Conservation (phyloP, 2,329 filamentous ascomycete genomes). For the Ilyonectria robusta region DNA sequence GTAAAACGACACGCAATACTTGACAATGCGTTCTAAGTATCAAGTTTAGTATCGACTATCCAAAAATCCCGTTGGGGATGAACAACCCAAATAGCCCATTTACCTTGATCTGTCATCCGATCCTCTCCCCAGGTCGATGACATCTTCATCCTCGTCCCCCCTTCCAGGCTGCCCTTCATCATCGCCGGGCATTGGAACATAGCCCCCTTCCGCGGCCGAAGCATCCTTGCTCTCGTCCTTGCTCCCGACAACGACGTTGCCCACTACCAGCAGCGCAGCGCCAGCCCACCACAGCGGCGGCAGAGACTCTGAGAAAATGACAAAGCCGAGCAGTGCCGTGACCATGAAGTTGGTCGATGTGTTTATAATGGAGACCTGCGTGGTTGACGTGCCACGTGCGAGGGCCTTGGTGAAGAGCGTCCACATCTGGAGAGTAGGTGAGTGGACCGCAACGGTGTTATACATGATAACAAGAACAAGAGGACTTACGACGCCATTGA, state of each 20-base stretch:
- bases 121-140: conserved; percentile 52
- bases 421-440: conserved; percentile 75
- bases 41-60: not conserved
- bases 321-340: conserved; percentile 78
- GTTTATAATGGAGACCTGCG: conserved; percentile 86
- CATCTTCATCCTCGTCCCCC: conserved; percentile 51
- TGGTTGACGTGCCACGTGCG: conserved; percentile 80
- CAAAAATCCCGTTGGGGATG: not conserved
- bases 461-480: not conserved
- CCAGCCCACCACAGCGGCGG: conserved; percentile 84
- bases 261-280: conserved; percentile 78
- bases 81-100: not conserved
- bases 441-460: not conserved
- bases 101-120: conserved; percentile 39
- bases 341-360: conserved; percentile 86
- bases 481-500: conserved; percentile 76
- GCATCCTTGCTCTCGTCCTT: conserved; percentile 68
- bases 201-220: conserved; percentile 46
- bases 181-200: conserved; percentile 49
- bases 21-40: not conserved
- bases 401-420: conserved; percentile 84
- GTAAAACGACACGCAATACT: not conserved
- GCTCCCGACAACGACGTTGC: conserved; percentile 83
- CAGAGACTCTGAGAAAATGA: conserved; percentile 80
- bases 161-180: conserved; percentile 37